These are phyloP conservation scores for Kwoniella europaea DNA, from an alignment of 768 basidiomycete species.

Conservation along the genomic window DNA sequence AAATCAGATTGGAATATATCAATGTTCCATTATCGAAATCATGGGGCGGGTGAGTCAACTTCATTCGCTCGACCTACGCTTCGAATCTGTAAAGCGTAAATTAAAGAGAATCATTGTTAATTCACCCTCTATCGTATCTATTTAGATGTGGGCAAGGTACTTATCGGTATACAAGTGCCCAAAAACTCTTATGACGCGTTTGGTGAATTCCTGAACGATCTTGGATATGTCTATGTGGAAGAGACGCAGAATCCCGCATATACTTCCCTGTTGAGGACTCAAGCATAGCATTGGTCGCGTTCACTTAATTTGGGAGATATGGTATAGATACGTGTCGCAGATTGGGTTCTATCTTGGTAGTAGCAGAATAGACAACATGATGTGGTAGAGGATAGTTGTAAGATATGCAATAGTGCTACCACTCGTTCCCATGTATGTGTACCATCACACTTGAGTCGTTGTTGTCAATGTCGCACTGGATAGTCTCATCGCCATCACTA, in stretches of 20 bases:
- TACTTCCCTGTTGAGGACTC: constrained; percentile 59
- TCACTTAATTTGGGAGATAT: no score
- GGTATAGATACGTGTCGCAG: no score
- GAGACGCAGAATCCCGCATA: constrained; percentile 90
- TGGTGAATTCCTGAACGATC: constrained; percentile 71
- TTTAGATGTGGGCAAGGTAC: constrained; percentile 85
- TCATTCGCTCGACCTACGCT: not conserved
- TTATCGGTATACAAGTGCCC: constrained; percentile 93
- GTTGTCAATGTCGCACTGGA: not conserved
- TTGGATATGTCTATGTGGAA: constrained; percentile 88
- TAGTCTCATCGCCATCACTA: not conserved
- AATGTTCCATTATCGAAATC: constrained; percentile 96
- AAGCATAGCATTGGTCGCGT: not conserved
- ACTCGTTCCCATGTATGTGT: not conserved
- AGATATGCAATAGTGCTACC: not conserved
- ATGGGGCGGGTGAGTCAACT: constrained; percentile 80
- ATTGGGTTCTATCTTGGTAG: not conserved
- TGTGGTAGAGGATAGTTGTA: not conserved
- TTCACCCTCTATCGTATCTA: not conserved
- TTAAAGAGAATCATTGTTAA: not conserved
- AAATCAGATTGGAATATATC: constrained; percentile 91
- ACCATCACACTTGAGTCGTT: not conserved
- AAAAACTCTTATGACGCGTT: constrained; percentile 70
- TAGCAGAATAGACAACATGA: not conserved
- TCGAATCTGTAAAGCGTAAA: not conserved